Evolutionary conservation across 1,284 basidiomycete species (phyloP), one percentile per base, ranked within the genome.

Genomic region (Pholiota adiposa): DNA sequence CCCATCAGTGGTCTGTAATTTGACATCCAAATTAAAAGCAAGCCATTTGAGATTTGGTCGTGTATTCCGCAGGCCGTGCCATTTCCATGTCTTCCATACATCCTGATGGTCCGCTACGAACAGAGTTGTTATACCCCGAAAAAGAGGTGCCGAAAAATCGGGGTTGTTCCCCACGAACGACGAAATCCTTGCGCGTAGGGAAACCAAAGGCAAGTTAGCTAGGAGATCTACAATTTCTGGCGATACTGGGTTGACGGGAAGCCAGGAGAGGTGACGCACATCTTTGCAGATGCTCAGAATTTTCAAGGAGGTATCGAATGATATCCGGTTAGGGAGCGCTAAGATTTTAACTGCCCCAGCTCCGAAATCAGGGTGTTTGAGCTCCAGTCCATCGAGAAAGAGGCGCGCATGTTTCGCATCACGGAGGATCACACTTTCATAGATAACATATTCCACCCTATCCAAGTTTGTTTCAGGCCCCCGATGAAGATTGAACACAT

Each of bases 401-500:
- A 52, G 31, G 16, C 56, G 48, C 36, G 60, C 56, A 21, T 59
- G 60, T 29, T 52, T 55, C 9, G 56, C 56, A 16, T 59, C 34
- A 6, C 50, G 21, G n/a, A 62, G 23, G 21, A 62, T 48, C 40
- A 59, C 60, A 6, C 49, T 38, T 29, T 59, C 49, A 38, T 62
- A 62, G 3, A 62, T 48, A n/a, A 59, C 33, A 38, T 62, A 59
- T 52, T 62, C 60, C 41, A 62, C 56, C 60, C 60, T 62, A 49
- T 40, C 23, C 6, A 21, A 4, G 5, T 16, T 41, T n/a, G 55
- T 9, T 5, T 38, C 23, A 56, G 11, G 12, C 8, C 14, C 1
- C 5, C 4, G 16, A 41, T 6, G 16, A 54, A 2, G 14, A 29
- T 23, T 6, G 1, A 49, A 25, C 7, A 21, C 27, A 12, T 18